Evolutionary conservation across 2,329 filamentous ascomycete species (phyloP), one percentile per base, ranked within the genome.

Genomic region (Aspergillus transmontanensis): DNA sequence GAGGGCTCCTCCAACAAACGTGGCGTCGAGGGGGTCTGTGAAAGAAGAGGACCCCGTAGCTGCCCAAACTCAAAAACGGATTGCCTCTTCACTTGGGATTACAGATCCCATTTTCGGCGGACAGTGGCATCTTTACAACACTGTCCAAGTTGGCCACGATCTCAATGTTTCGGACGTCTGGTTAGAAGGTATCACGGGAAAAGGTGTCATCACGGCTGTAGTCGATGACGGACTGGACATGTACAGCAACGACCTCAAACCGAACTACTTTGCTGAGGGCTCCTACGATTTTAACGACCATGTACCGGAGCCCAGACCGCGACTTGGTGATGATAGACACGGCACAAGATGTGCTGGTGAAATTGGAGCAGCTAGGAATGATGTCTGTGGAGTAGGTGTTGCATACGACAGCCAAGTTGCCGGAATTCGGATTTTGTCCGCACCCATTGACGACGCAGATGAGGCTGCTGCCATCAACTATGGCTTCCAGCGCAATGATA

Each of bases 221-320:
- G 92, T 99, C 4, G 95, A 99, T 73, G 95, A 99, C 78, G 95
- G 95, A 0, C 79, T 99, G 68, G 95, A 99, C 74, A 95, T 99
- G 90, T 87, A 96, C 80, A 98, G 94, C 81, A 86, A 92, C 30
- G 95, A 99, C 75, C 81, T 99, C 53, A 94, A 91, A 77, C 90
- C 88, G 71, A 99, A 99, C 77, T 99, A 97, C 80, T 98, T 94
- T 75, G 90, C 93, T 1, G 87, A 88, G 62, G 95, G 95, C 30
- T 98, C 94, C 3, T 97, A 91, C 80, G 95, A 99, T 79, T 99
- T 96, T 82, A 99, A 99, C 78, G 93, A 98, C 72, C 85, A 91
- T 57, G 85, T 84, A 2, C 83, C 89, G 1, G 89, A 95, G 69
- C 95, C 95, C 3, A 90, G 87, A 65, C 95, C 95, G 1, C 86